Evolutionary conservation across 768 basidiomycete genomes (phyloP).

Genomic region (Neoboletus brunneissimus): DNA sequence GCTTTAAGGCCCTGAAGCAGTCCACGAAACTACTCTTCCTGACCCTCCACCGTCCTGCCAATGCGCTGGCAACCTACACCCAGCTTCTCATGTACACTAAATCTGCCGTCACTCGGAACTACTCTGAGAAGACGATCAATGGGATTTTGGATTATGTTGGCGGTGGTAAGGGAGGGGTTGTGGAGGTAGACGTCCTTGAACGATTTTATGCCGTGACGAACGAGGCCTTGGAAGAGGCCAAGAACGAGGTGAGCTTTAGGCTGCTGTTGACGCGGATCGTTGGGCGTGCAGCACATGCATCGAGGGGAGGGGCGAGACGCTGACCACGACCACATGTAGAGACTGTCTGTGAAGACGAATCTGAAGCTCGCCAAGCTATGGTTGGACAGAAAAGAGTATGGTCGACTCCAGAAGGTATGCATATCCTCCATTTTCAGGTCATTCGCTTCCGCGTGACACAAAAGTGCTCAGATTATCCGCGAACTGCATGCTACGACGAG

Average conservation of each 20-base stretch:
- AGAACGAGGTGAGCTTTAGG: conserved; percentile 76
- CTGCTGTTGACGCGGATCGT: background rate
- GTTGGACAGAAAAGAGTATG: conserved; percentile 92
- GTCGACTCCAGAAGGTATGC: conserved; percentile 72
- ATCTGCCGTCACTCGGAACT: conserved; percentile 90
- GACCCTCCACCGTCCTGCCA: conserved; percentile 68
- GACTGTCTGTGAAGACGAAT: conserved; percentile 93
- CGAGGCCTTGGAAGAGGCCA: conserved; percentile 85
- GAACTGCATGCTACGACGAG: conserved; percentile 71
- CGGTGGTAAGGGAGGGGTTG: conserved; percentile 73
- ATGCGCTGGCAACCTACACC: conserved; percentile 84
- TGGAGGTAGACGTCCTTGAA: conserved; percentile 85
- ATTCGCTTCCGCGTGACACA: background rate
- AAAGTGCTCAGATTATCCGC: conserved; percentile 56
- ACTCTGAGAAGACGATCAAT: conserved; percentile 98
- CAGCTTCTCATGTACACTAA: conserved; percentile 91
- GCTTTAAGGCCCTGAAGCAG: conserved; percentile 98
- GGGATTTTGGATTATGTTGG: conserved; percentile 98
- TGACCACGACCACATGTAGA: conserved; percentile 42
- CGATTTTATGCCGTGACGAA: conserved; percentile 95
- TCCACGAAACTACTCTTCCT: conserved; percentile 93
- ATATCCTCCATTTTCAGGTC: background rate
- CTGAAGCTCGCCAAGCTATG: conserved; percentile 96
- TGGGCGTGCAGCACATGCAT: background rate
- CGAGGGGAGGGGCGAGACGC: background rate